Percentiles rank a stretch among this genome's conserved stretches.
These are phyloP conservation scores for Nothopassalora personata DNA, from an alignment of 2,329 filamentous ascomycete genomes.

Conservation along the genomic window DNA sequence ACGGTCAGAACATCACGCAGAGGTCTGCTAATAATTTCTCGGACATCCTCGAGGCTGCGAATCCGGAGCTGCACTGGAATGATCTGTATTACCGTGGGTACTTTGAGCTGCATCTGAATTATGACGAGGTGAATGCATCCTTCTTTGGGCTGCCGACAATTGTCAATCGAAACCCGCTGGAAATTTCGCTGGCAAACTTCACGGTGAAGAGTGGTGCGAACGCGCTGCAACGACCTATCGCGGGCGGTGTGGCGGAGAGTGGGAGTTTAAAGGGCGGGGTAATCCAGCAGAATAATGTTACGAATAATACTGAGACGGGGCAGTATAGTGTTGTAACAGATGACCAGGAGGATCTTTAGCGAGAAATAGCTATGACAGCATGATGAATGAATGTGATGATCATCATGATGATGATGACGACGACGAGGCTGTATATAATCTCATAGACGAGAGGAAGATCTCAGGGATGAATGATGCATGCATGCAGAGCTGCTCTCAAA, in stretches of 20 bases:
- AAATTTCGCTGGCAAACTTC: conserved; percentile 65
- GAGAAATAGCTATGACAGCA: not conserved
- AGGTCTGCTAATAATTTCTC: conserved; percentile 46
- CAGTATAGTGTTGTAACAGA: conserved; percentile 10
- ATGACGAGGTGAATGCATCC: conserved; percentile 54
- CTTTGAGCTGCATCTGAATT: conserved; percentile 57
- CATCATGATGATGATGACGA: no score
- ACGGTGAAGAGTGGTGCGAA: conserved; percentile 61
- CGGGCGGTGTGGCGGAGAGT: conserved; percentile 48
- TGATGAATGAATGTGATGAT: not conserved
- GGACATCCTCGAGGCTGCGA: conserved; percentile 43
- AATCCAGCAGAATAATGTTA: conserved; percentile 34
- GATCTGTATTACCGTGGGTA: conserved; percentile 71
- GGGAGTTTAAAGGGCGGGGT: conserved; percentile 51
- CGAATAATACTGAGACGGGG: conserved; percentile 34
- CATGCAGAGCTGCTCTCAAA: no score
- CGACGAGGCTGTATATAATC: not conserved
- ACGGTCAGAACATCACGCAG: conserved; percentile 56
- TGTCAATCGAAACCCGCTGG: conserved; percentile 55
- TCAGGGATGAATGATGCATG: not conserved
- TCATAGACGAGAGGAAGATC: not conserved
- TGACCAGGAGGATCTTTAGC: conserved; percentile 15
- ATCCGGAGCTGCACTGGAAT: conserved; percentile 65
- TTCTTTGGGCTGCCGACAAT: conserved; percentile 62
- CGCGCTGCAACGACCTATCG: conserved; percentile 48